phyloP scores from a whole-genome alignment of 148 eudicot genomes.

The Rhododendron ferrugineum region DNA sequence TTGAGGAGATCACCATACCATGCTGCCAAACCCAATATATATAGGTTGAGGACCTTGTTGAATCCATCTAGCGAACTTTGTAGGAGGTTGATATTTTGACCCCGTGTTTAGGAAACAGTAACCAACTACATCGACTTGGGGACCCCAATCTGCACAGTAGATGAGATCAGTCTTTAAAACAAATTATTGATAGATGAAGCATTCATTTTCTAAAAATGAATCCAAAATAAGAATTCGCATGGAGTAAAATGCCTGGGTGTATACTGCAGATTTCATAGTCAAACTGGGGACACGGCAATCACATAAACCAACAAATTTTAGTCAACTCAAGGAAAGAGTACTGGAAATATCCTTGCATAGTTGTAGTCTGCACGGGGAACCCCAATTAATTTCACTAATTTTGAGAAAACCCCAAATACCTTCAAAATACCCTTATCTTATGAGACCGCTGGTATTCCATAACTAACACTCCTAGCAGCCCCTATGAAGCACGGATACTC shows the following conservation, averaged over 20 bases:
- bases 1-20: conserved; percentile 45
- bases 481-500: no score
- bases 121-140: conserved; percentile 86
- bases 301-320: conserved; percentile 1
- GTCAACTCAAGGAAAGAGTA: background rate
- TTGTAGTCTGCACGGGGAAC: background rate
- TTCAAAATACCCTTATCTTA: background rate
- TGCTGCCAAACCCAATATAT: conserved; percentile 97
- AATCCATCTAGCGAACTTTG: conserved; percentile 69
- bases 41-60: conserved; percentile 70
- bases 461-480: background rate
- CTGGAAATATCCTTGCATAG: background rate
- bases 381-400: background rate
- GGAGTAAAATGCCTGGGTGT: background rate
- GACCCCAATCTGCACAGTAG: conserved; percentile 80
- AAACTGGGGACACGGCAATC: background rate
- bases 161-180: background rate
- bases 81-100: conserved; percentile 66
- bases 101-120: conserved; percentile 86
- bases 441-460: background rate
- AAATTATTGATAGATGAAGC: background rate
- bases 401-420: background rate
- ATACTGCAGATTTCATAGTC: background rate
- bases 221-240: background rate
- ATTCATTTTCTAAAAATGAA: background rate